Percentiles rank a stretch among this genome's conserved stretches.
Evolutionary conservation across 371 early-diverging fungal genomes (phyloP).

Genomic region (Actinomucor elegans): DNA sequence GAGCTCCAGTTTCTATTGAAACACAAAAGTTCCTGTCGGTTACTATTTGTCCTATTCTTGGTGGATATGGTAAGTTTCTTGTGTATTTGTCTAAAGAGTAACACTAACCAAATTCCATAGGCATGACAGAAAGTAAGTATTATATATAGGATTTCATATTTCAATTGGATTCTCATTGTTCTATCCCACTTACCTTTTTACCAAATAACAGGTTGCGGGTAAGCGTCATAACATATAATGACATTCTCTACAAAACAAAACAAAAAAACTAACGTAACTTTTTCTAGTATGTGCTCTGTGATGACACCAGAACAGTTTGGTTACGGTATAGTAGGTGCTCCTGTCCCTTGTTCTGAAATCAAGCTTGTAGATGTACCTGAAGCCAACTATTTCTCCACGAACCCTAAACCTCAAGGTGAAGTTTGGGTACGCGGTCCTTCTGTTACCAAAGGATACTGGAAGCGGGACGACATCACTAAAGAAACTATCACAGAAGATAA

Average conservation of each 20-base stretch:
- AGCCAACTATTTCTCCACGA: constrained; percentile 71
- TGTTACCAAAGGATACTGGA: constrained; percentile 71
- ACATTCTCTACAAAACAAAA: no score
- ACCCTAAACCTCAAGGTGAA: constrained; percentile 86
- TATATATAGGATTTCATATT: neutral
- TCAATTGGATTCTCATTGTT: neutral
- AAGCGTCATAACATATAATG: constrained; percentile 1
- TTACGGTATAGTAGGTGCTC: constrained; percentile 79
- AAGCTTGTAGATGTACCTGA: constrained; percentile 93
- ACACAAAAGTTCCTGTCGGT: constrained; percentile 87
- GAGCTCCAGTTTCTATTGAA: constrained; percentile 88
- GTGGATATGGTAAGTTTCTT: constrained; percentile 94
- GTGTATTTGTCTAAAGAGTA: no score
- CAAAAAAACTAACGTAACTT: no score
- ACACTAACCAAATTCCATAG: no score
- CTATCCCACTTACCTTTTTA: neutral
- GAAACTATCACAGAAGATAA: constrained; percentile 78
- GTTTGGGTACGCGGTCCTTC: constrained; percentile 84
- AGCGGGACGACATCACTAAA: constrained; percentile 70
- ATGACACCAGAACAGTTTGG: constrained; percentile 65
- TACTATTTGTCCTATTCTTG: constrained; percentile 83
- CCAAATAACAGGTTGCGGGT: constrained; percentile 39
- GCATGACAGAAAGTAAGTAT: constrained; percentile 43
- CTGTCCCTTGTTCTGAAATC: constrained; percentile 81
- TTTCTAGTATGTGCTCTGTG: constrained; percentile 59